Evolutionary conservation across 257 asterid genomes (phyloP), one percentile per base, ranked within the genome.

Genomic region (Ilex aquifolium): DNA sequence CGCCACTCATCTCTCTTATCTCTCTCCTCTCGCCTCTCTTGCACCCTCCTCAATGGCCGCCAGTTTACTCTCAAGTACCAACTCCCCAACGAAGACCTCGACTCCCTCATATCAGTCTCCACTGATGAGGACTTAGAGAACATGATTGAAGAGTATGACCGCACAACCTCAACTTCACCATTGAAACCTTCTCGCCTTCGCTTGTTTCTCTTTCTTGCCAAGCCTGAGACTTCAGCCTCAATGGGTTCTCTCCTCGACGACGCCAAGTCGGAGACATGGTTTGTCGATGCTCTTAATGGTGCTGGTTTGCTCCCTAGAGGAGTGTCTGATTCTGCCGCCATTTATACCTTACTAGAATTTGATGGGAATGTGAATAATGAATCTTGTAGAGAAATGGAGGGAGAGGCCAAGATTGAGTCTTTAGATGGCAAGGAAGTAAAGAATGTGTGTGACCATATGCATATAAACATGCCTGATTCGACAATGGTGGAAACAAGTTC

Each of bases 71-170:
- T 86, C 36, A 88, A 88, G 51, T 88, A 88, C 69, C 95, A 88
- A 63, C 93, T 88, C 15, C 95, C 96, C 2, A 79, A 54, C 29
- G 95, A 88, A 61, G 96, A 88, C 15, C 88, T 88, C 54, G 96
- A 88, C 59, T 86, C 95, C 6, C 82, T 88, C 11, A 80, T 88
- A 5, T 86, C 95, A 2, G 67, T 88, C 54, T 65, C 87, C 16
- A 70, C 88, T 32, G 89, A 88, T 44, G 96, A 88, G 39, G 96
- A 88, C 60, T 64, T 85, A 62, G 94, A 88, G 15, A 85, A 88
- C 65, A 85, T 88, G 96, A 74, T 88, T 15, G 95, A 88, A 44
- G 95, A 88, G 66, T 77, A 84, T 72, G 93, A 88, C 50, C 82
- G 95, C 15, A 52, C 70, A 49, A 61, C 56, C 63, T 53, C 81